These are phyloP conservation scores for Phytophthora lateralis DNA, from an alignment of 352 stramenopile genomes.

Conservation along the genomic window DNA sequence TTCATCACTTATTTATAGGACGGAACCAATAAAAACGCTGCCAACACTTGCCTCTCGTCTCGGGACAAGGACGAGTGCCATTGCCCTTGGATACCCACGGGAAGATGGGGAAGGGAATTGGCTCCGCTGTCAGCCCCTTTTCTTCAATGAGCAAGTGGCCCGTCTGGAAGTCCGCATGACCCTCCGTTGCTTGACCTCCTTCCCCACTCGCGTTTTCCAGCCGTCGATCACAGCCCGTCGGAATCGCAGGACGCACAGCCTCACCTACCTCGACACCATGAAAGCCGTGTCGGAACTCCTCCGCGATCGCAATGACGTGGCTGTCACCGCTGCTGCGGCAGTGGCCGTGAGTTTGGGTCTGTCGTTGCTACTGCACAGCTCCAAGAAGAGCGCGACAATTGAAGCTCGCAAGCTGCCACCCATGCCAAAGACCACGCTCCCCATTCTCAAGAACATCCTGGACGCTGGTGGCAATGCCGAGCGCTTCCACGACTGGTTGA, in stretches of 20 bases:
- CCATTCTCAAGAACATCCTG: conserved; percentile 49
- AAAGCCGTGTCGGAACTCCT: conserved; percentile 28
- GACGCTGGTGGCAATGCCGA: conserved; percentile 30
- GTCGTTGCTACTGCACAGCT: conserved; percentile 29
- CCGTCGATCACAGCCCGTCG: conserved; percentile 2
- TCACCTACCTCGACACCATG: conserved; percentile 5
- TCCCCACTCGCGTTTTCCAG: conserved; percentile 14
- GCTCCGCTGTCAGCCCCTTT: neutral
- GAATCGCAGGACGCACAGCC: conserved; percentile 4
- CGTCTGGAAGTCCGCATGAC: neutral
- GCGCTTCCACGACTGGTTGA: conserved; percentile 59
- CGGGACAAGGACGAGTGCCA: too few species aligned
- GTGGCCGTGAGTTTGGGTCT: conserved; percentile 34
- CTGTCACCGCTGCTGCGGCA: conserved; percentile 18
- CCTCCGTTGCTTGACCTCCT: neutral
- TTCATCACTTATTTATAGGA: too few species aligned
- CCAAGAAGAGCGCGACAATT: conserved; percentile 19
- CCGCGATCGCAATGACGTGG: conserved; percentile 18
- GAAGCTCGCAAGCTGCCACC: conserved; percentile 31
- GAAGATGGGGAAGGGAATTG: neutral
- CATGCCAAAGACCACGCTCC: conserved; percentile 37
- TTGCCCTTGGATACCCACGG: neutral
- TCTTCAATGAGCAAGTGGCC: neutral
- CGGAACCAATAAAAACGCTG: too few species aligned
- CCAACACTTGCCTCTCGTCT: too few species aligned